Evolutionary conservation across 139 green algal genomes (phyloP), one percentile per base, ranked within the genome.

Genomic region (Chlorella sp.): DNA sequence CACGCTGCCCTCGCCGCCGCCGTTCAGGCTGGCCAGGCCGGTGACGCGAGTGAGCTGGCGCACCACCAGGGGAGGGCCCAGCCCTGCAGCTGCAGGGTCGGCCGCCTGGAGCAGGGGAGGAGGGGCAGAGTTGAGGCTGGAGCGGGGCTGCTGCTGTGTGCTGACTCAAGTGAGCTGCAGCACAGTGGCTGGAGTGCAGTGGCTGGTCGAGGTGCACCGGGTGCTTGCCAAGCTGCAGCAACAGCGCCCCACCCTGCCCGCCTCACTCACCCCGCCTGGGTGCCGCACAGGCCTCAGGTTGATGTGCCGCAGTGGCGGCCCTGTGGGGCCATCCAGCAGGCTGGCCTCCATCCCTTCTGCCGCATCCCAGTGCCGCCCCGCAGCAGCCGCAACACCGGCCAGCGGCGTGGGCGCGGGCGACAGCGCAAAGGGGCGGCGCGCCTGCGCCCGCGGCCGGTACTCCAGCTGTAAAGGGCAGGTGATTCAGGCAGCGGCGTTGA

Each of bases 31-130:
- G 63, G 34, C 84, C 41, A 88, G 32, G 16, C 74, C 41, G 25
- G 78, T n/a, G 18, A 83, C 63, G 9, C 63, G 74, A 0, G 41
- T 47, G 17, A 88, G 55, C 84, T 80, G 78, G 78, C 84, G 78
- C 75, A 74, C 69, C 41, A 88, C 57, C 38, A 83, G 41, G 3
- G 84, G 84, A 56, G 67, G 55, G 0, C 84, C 84, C 47, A 83
- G 17, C 34, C 44, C n/a, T 3, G 44, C 39, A 38, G 71, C 36
- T 11, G 64, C 30, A 16, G 64, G 16, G 64, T 34, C 64, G n/a
- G 34, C 15, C 30, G 63, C 25, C 16, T 69, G 28, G 26, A 21
- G 63, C 63, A 38, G 63, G 44, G 9, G 44, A 51, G 44, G 44
- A 51, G 44, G 44, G 44, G 44, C 44, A 9, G 44, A 9, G 6